A percentile compares a stretch with the other conserved stretches of the same genome.
These are phyloP conservation scores for Triticum turgidum DNA, from an alignment of 176 grass and related monocot genomes.

Conservation along the genomic window DNA sequence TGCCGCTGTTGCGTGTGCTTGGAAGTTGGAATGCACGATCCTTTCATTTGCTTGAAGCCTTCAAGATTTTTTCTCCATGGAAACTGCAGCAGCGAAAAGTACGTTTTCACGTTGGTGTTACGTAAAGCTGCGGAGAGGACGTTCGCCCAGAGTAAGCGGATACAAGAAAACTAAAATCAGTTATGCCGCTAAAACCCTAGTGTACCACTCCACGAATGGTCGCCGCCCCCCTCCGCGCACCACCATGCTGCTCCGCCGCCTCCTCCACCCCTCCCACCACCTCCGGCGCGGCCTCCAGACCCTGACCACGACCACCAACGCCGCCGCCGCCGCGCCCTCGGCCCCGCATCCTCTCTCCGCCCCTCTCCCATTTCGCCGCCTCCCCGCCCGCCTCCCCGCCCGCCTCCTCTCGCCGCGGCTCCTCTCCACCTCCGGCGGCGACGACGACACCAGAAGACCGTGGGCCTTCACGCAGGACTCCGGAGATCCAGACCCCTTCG, in stretches of 20 bases:
- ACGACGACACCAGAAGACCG: conserved; percentile 41
- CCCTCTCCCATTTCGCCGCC: conserved; percentile 11
- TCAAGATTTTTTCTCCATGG: too few species aligned
- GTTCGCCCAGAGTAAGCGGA: not conserved
- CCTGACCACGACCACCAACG: conserved; percentile 12
- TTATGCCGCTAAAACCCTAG: conserved; percentile 65
- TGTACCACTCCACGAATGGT: conserved; percentile 14
- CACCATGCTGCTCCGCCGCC: conserved; percentile 70
- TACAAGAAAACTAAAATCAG: not conserved
- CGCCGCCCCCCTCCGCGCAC: conserved; percentile 34
- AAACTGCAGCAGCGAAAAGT: fast-evolving
- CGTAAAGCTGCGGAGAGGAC: fast-evolving
- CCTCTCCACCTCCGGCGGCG: conserved; percentile 55
- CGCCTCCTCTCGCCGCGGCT: conserved; percentile 31
- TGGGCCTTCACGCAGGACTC: conserved; percentile 44
- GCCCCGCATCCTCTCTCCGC: not conserved
- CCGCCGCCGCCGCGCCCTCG: not conserved
- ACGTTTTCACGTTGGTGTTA: not conserved
- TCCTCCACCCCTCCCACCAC: conserved; percentile 41
- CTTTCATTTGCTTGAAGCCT: too few species aligned
- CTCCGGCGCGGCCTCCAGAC: conserved; percentile 38
- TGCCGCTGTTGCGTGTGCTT: too few species aligned
- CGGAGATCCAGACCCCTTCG: conserved; percentile 45
- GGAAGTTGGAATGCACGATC: too few species aligned
- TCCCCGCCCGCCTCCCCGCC: conserved; percentile 5